Base-by-base conservation (phyloP, 202 grass and related monocot genomes). In the Setaria italica region DNA sequence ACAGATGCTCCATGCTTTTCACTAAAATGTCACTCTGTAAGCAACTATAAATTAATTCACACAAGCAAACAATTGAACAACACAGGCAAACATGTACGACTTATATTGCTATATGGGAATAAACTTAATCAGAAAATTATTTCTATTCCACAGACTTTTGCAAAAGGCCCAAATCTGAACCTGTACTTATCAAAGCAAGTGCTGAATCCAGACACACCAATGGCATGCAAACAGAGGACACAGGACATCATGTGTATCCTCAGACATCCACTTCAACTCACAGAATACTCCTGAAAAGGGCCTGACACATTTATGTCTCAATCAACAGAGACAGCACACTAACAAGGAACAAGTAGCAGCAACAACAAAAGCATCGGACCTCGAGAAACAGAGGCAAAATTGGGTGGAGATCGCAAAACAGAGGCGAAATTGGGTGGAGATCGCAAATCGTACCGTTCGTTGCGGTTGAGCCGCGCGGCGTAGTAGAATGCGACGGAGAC, bases 401-500 rank as follows among this genome's bases (percentile, higher is more conserved):
- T 19, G 21, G 10, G 5, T 41, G 39, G 39, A 5, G 39, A 41
- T 41, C 6, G 39, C 39, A 41, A 43, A 87, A 71, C 60, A 83
- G 56, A 74, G 30, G 73, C 5, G 42, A 37, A 33, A 2, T 57
- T 20, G 8, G 29, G 35, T 4, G 3, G 0, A 16, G 46, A 32
- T 47, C 0, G 25, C 1, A 21, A 5, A 67, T 21, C 14, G 55
- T 86, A 96, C 97, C 93, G 87, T 43, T 99, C 97, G 71, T 94
- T 99, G 39, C 90, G 58, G 72, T 92, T 92, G 81, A 99, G 87
- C 9, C 92, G 77, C 0, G 93, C 97, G 21, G 90, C 97, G 6
- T 94, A 91, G 75, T 92, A 99, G 85, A 99, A 99, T 6, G 97
- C 97, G 10, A 99, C 93, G 37, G 97, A 88, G 50, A 99, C 69